phyloP scores from a whole-genome alignment of 2,329 filamentous ascomycete species.

The Purpureocillium takamizusanense region DNA sequence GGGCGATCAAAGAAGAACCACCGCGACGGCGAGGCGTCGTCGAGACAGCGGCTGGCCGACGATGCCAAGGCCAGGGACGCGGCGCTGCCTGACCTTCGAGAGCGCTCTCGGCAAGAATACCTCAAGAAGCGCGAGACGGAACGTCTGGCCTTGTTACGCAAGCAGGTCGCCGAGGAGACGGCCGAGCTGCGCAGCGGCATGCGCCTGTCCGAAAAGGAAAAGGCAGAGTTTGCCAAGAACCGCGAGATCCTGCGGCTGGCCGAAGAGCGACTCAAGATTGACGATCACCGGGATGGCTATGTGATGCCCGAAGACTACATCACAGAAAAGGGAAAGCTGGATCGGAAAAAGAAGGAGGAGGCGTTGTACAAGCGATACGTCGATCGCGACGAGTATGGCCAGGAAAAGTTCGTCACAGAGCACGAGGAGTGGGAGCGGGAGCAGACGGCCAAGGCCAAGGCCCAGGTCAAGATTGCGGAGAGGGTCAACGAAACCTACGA shows the following conservation, averaged over 20 bases:
- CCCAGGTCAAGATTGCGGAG: slow-evolving; percentile 69
- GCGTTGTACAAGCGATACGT: slow-evolving; percentile 86
- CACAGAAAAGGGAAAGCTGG: slow-evolving; percentile 84
- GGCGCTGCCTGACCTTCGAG: slow-evolving; percentile 70
- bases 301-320: slow-evolving; percentile 91
- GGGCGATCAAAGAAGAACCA: slow-evolving; percentile 60
- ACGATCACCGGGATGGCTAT: slow-evolving; percentile 89
- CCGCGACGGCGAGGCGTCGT: slow-evolving; percentile 46
- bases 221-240: slow-evolving; percentile 82
- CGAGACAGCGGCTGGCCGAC: slow-evolving; percentile 37
- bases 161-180: slow-evolving; percentile 83
- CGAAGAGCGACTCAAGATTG: slow-evolving; percentile 77
- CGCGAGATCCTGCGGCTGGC: slow-evolving; percentile 72
- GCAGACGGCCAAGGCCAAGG: slow-evolving; percentile 78
- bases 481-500: slow-evolving; percentile 78
- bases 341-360: slow-evolving; percentile 78
- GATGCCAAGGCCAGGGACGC: slow-evolving; percentile 58
- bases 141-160: slow-evolving; percentile 73
- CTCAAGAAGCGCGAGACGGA: slow-evolving; percentile 87
- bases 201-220: slow-evolving; percentile 67
- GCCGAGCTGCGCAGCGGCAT: slow-evolving; percentile 71
- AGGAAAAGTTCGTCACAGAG: slow-evolving; percentile 85
- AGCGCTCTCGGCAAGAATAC: slow-evolving; percentile 85
- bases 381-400: slow-evolving; percentile 76
- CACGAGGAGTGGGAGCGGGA: slow-evolving; percentile 95